Percentiles rank a stretch among this genome's conserved stretches.
Evolutionary conservation across 345 rosid genomes (phyloP).

Genomic region (Aquilaria malaccensis): DNA sequence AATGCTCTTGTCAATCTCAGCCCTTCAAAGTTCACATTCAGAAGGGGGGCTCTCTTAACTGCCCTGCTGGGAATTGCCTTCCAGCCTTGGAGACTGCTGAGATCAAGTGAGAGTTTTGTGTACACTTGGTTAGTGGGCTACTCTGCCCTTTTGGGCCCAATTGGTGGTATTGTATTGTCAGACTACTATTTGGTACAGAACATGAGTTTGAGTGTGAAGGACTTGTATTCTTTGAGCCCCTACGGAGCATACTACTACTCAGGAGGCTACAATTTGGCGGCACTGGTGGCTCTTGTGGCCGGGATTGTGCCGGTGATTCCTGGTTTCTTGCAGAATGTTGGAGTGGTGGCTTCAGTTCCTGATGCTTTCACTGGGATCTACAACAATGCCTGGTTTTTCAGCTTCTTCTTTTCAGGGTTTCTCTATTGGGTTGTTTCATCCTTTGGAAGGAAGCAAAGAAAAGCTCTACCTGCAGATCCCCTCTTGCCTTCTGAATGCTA

Average conservation of each 20-base stretch:
- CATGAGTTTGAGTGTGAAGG: slow-evolving; percentile 37
- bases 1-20: slow-evolving; percentile 84
- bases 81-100: slow-evolving; percentile 85
- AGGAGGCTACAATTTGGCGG: slow-evolving; percentile 59
- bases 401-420: slow-evolving; percentile 63
- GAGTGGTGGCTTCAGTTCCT: slow-evolving; percentile 33
- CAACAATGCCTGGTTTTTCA: slow-evolving; percentile 86
- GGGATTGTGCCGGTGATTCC: slow-evolving; percentile 87
- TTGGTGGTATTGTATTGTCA: slow-evolving; percentile 61
- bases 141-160: slow-evolving; percentile 85
- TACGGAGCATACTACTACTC: slow-evolving; percentile 53
- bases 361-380: slow-evolving; percentile 44
- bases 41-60: slow-evolving; percentile 75
- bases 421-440: slow-evolving; percentile 45
- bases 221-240: slow-evolving; percentile 55
- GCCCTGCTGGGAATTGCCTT: slow-evolving; percentile 76
- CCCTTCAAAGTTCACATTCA: slow-evolving; percentile 75
- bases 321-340: slow-evolving; percentile 69
- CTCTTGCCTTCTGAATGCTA: slow-evolving; percentile 32
- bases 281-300: slow-evolving; percentile 44
- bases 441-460: slow-evolving; percentile 28
- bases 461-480: slow-evolving; percentile 27
- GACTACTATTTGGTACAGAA: slow-evolving; percentile 68
- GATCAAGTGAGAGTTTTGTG: slow-evolving; percentile 91
- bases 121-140: slow-evolving; percentile 91